Base-by-base conservation (phyloP, 2,329 filamentous ascomycete genomes). In the Lasiodiplodia gonubiensis region DNA sequence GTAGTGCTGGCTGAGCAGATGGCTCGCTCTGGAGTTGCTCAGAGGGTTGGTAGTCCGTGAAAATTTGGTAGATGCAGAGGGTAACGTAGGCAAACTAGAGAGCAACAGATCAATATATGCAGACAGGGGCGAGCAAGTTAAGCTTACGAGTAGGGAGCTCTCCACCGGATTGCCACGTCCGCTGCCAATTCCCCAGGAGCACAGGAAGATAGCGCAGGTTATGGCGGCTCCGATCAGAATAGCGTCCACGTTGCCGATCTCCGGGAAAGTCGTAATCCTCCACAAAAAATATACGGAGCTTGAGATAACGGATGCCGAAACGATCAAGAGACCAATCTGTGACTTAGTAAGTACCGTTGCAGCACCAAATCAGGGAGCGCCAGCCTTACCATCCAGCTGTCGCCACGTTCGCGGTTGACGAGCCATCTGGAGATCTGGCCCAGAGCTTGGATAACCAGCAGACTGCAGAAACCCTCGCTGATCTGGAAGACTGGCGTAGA, bases 61-160 rank as follows among this genome's bases (percentile, higher is more conserved):
- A 98, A 79, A 98, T 98, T 80, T 99, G 95, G 82, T 98, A 99
- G 76, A 98, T 92, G 83, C 94, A 98, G 70, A 99, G 89, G n/a
- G 97, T 95, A 69, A 97, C 89, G 80, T 99, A 99, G 74, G 95
- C 94, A 76, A 99, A 98, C 79, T 82, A 64, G 39, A 14, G 18
- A 59, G 73, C 64, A 73, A 68, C 21, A 49, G n/a, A 46, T 51
- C 18, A 48, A 37, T 30, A 48, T 7, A 21, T 2, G 18, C n/a
- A 30, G 39, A 14, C 7, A 23, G 30, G 21, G 30, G 23, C 16
- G n/a, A n/a, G 21, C 2, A 21, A 21, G 4, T 10, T 27, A 25
- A 72, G 37, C 79, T 63, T 78, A 82, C 80, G 33, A 99, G 86
- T 12, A 99, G 84, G 25, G 94, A 97, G 72, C 93, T 97, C 80